Conservation (phyloP, 2,329 filamentous ascomycete species). For the Scedosporium aurantiacum region DNA sequence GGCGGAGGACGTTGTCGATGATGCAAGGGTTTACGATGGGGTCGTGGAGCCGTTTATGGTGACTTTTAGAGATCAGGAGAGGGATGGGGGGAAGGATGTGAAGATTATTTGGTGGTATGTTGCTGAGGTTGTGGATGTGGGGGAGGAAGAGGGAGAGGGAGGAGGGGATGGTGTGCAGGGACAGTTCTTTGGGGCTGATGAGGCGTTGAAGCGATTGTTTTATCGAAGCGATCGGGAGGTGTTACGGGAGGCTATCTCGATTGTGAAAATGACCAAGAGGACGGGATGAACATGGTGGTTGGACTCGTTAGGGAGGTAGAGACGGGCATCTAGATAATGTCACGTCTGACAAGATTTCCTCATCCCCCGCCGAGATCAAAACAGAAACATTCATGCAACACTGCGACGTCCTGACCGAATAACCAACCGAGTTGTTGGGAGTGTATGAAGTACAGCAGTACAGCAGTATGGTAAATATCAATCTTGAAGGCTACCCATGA, state of each 20-base stretch:
- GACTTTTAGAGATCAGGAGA: background rate
- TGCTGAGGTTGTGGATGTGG: background rate
- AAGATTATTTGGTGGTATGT: background rate
- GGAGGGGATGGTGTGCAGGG: background rate
- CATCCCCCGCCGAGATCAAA: too few species aligned
- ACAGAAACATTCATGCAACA: too few species aligned
- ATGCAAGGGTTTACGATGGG: slow-evolving; percentile 10
- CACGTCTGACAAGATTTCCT: too few species aligned
- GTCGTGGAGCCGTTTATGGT: background rate
- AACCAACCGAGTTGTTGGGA: too few species aligned
- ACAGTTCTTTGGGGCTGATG: background rate
- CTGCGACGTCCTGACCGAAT: too few species aligned
- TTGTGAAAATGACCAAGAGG: background rate
- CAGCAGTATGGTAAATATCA: too few species aligned
- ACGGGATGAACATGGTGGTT: too few species aligned
- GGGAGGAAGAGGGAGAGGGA: background rate
- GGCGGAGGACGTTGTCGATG: slow-evolving; percentile 9
- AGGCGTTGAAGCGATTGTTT: background rate
- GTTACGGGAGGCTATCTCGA: background rate
- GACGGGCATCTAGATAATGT: too few species aligned
- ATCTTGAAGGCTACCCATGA: too few species aligned
- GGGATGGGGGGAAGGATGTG: background rate
- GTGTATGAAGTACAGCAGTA: too few species aligned
- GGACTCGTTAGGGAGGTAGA: too few species aligned
- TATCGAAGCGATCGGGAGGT: background rate